A percentile compares a stretch with the other conserved stretches of the same genome.
Evolutionary conservation across 495 filamentous ascomycete species (phyloP).

Genomic region (Choiromyces venosus): DNA sequence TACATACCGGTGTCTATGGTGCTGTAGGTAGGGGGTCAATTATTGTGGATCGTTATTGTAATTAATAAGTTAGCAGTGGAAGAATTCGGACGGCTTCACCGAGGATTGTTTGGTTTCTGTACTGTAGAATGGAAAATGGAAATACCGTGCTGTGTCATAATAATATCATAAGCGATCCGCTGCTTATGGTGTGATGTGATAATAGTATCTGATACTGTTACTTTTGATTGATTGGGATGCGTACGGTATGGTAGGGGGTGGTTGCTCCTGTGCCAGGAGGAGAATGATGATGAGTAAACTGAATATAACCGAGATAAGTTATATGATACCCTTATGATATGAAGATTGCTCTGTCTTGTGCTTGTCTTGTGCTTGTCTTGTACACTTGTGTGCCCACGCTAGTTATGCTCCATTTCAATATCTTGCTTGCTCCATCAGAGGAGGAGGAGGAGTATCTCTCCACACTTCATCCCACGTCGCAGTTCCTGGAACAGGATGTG

Average conservation of each 20-base stretch:
- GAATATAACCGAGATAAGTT: too few relatives aligned
- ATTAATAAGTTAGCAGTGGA: too few relatives aligned
- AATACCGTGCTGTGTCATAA: too few relatives aligned
- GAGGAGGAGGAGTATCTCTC: neutral
- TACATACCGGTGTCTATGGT: too few relatives aligned
- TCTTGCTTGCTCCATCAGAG: neutral
- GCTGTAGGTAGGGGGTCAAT: too few relatives aligned
- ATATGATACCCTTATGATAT: neutral
- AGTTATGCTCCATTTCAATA: neutral
- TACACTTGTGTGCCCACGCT: neutral
- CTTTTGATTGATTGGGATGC: neutral
- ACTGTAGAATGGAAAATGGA: too few relatives aligned
- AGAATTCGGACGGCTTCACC: too few relatives aligned
- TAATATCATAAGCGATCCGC: neutral
- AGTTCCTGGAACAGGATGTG: neutral
- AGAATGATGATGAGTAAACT: neutral
- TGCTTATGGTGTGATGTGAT: neutral
- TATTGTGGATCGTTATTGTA: too few relatives aligned
- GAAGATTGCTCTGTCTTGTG: neutral
- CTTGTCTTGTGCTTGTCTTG: too few relatives aligned
- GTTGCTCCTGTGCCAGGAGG: neutral
- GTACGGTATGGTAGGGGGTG: too few relatives aligned
- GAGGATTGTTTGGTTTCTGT: too few relatives aligned
- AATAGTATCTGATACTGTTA: neutral
- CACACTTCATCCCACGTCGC: neutral